Evolutionary conservation across 164 flowering plant species (phyloP), one percentile per base, ranked within the genome.

Genomic region (Piper betle): DNA sequence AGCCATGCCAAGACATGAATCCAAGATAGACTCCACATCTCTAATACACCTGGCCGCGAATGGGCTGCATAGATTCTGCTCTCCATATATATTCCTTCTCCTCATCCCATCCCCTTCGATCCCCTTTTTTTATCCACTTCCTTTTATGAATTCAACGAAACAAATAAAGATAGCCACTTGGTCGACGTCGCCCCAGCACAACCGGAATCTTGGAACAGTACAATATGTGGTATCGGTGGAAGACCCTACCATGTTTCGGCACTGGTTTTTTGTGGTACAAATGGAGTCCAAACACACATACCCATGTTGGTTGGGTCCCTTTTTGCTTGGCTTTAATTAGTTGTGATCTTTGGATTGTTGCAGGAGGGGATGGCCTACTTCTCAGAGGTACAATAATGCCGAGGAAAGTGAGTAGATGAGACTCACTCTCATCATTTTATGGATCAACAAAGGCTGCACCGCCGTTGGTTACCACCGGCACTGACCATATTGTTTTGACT

Each of bases 1-100:
- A n/a, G n/a, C n/a, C n/a, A n/a, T n/a, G n/a, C n/a, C n/a, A n/a
- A n/a, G n/a, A n/a, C n/a, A n/a, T n/a, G 75, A 50, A 78, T 76
- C 79, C 73, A 74, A 74, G 77, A 79, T 75, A 72, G 71, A 67
- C 68, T 67, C 67, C 56, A 72, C 59, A 59, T 55, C 69, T 59
- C 76, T 65, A 54, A 18, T 66, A 62, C 69, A 66, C 75, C 64
- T 82, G 82, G 75, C 59, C 75, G 77, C 69, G 71, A 57, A 64
- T 64, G 67, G 61, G 58, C 6, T 39, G 33, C 33, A 40, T 43
- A 12, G 65, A 62, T 55, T 39, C 52, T 54, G 58, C 56, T 39
- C 41, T 42, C 54, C 42, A 19, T 41, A 17, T 8, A 9, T 39
- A 33, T 25, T 25, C 52, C 43, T 52, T 37, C 40, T 37, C 19